Evolutionary conservation across 2,329 filamentous ascomycete genomes (phyloP).

Genomic region (Sporothrix pallida): DNA sequence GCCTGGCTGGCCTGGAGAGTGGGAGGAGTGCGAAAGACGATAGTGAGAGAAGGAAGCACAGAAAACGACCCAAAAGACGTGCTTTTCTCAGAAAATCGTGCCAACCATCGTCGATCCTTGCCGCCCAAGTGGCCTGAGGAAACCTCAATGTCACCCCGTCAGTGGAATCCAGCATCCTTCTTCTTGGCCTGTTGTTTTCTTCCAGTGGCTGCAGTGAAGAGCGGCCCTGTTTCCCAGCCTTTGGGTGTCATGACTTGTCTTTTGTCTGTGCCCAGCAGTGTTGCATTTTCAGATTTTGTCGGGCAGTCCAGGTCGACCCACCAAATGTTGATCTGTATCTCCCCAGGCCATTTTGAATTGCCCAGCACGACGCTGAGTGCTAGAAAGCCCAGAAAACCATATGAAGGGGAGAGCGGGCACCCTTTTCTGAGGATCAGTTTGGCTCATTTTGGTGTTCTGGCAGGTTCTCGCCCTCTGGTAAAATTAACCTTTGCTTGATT

Average conservation of each 20-base stretch:
- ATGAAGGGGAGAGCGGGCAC: slow-evolving; percentile 6
- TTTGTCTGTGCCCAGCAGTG: slow-evolving; percentile 20
- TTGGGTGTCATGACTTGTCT: not conserved
- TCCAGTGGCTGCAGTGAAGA: not conserved
- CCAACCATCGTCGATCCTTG: slow-evolving; percentile 19
- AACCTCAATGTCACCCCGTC: slow-evolving; percentile 1
- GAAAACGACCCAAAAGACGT: slow-evolving; percentile 19
- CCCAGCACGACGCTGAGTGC: slow-evolving; percentile 1
- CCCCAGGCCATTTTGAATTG: not conserved
- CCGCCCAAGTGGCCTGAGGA: slow-evolving; percentile 25
- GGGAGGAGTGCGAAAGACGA: no score
- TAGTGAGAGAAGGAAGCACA: not conserved
- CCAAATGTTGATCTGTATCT: slow-evolving; percentile 29
- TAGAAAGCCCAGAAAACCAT: not conserved
- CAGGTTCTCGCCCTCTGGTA: not conserved
- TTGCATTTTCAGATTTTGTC: not conserved
- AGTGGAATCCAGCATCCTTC: slow-evolving; percentile 25
- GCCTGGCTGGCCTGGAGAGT: not conserved
- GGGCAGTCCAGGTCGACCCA: not conserved
- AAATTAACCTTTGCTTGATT: not conserved
- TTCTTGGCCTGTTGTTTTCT: not conserved
- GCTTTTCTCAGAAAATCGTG: slow-evolving; percentile 27
- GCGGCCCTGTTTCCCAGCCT: not conserved
- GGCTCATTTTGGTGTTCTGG: not conserved
- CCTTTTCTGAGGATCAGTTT: not conserved